These are phyloP conservation scores for Nannizziopsis arthrosporioides DNA, from an alignment of 2,329 filamentous ascomycete genomes.

Conservation along the genomic window DNA sequence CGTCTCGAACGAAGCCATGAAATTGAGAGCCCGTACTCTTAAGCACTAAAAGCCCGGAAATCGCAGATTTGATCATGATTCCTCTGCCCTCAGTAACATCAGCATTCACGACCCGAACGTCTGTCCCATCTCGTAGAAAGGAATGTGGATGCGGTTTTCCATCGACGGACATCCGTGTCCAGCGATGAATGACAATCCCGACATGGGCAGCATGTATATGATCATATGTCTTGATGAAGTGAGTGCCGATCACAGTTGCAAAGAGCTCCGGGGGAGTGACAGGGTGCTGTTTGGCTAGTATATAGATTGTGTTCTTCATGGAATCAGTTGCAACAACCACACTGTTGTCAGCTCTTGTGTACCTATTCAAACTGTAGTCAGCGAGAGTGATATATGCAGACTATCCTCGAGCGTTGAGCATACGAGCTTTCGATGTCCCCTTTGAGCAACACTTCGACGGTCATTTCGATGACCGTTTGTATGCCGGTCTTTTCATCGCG, in stretches of 20 bases:
- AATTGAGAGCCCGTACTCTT: slow-evolving; percentile 97
- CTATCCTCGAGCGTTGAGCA: slow-evolving; percentile 24
- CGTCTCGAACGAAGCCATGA: slow-evolving; percentile 84
- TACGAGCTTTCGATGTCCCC: slow-evolving; percentile 79
- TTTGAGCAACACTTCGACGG: slow-evolving; percentile 81
- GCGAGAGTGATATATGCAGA: neutral
- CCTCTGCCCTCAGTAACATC: slow-evolving; percentile 55
- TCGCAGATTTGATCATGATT: slow-evolving; percentile 63
- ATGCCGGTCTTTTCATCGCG: slow-evolving; percentile 61
- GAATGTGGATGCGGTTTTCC: slow-evolving; percentile 89
- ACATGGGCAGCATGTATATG: slow-evolving; percentile 82
- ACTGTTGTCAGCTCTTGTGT: slow-evolving; percentile 87
- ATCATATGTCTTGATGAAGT: slow-evolving; percentile 77
- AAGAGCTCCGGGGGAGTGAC: slow-evolving; percentile 90
- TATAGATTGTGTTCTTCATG: slow-evolving; percentile 95
- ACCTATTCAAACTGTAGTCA: slow-evolving; percentile 41
- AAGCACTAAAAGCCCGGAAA: slow-evolving; percentile 73
- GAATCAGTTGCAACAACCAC: slow-evolving; percentile 93
- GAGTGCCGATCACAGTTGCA: slow-evolving; percentile 68
- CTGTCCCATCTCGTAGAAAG: slow-evolving; percentile 79
- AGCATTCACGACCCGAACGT: slow-evolving; percentile 73
- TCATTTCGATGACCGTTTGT: slow-evolving; percentile 89
- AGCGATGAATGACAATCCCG: slow-evolving; percentile 72
- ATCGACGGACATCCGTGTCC: slow-evolving; percentile 78
- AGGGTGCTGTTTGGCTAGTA: slow-evolving; percentile 85